A percentile compares a stretch with the other conserved stretches of the same genome.
Evolutionary conservation across 441 rosid species (phyloP).

Genomic region (Sinapis alba): DNA sequence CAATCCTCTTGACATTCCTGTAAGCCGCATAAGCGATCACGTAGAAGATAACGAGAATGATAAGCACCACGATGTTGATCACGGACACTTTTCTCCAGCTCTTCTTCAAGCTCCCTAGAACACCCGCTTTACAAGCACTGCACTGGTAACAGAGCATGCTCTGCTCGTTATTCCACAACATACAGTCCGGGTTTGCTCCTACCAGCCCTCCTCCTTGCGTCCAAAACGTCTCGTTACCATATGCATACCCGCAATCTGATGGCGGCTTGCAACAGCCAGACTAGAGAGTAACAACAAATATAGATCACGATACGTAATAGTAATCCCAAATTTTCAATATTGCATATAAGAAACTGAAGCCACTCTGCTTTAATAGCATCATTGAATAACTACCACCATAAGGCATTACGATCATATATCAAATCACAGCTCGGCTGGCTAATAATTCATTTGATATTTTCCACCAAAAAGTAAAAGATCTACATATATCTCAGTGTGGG

Average conservation of each 20-base stretch:
- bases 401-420: background rate
- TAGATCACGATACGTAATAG: background rate
- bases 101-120: conserved; percentile 82
- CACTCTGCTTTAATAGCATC: conserved; percentile 6
- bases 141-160: conserved; percentile 70
- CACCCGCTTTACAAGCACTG: conserved; percentile 88
- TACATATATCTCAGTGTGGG: background rate
- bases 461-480: background rate
- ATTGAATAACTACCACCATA: background rate
- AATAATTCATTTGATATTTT: background rate
- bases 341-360: conserved; percentile 4
- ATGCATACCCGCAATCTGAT: conserved; percentile 67
- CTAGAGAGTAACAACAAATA: conserved; percentile 37
- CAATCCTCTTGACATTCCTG: conserved; percentile 81
- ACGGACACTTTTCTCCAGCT: conserved; percentile 98
- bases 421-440: background rate
- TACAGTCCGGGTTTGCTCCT: conserved; percentile 57
- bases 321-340: background rate
- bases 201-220: conserved; percentile 39
- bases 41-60: conserved; percentile 76
- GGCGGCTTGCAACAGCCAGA: conserved; percentile 99
- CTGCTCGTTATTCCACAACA: conserved; percentile 77
- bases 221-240: conserved; percentile 81
- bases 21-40: conserved; percentile 82
- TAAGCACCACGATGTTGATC: conserved; percentile 73